Evolutionary conservation across 192 early-diverging fungal genomes (phyloP).

Genomic region (Backusella parvicylindrica): DNA sequence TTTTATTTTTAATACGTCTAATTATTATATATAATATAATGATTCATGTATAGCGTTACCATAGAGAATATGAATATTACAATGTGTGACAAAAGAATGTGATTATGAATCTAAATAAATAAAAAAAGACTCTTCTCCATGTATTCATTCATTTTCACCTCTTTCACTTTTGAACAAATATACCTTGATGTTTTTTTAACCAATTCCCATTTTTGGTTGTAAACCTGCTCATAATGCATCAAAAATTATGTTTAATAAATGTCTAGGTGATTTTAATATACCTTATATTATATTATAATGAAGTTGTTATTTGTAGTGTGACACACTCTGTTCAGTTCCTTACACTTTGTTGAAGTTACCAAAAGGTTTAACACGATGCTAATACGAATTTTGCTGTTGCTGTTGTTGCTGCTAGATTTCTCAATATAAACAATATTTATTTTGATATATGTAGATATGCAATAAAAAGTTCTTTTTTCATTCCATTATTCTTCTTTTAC

Average conservation of each 20-base stretch:
- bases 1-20: no score
- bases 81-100: no score
- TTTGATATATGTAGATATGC: not conserved
- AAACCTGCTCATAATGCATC: not conserved
- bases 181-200: not conserved
- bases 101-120: no score
- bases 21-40: no score
- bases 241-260: not conserved
- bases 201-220: not conserved
- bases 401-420: not conserved
- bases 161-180: not conserved
- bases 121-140: no score
- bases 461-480: not conserved
- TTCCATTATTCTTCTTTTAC: not conserved
- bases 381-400: not conserved
- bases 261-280: not conserved
- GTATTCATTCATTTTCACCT: no score
- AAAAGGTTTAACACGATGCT: not conserved
- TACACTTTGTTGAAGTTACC: not conserved
- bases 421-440: not conserved
- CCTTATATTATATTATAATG: not conserved
- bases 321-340: not conserved
- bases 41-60: no score
- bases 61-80: no score
- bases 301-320: not conserved